Evolutionary conservation across 2,329 filamentous ascomycete genomes (phyloP).

Genomic region (Xylariaceae sp.): DNA sequence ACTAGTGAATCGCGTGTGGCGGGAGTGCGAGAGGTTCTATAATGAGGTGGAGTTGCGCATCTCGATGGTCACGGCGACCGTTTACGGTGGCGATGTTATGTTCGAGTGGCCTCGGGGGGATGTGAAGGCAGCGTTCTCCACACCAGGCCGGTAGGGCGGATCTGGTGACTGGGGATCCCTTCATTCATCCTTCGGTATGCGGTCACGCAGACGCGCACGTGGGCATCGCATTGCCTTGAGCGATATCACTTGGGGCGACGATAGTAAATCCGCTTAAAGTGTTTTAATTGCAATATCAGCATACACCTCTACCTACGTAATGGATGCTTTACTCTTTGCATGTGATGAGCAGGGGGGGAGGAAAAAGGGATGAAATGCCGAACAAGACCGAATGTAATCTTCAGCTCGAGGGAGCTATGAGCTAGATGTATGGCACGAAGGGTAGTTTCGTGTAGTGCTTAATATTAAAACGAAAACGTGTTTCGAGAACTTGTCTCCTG

Average conservation of each 20-base stretch:
- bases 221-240: conserved; percentile 12
- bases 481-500: not conserved
- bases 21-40: conserved; percentile 60
- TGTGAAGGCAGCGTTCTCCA: conserved; percentile 53
- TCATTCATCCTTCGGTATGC: conserved; percentile 13
- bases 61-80: conserved; percentile 53
- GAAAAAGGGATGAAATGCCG: not conserved
- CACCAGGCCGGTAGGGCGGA: conserved; percentile 31
- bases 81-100: conserved; percentile 59
- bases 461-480: not conserved
- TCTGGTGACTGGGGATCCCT: conserved; percentile 25
- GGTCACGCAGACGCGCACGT: conserved; percentile 6
- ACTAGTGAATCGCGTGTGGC: conserved; percentile 53
- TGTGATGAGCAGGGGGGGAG: conserved; percentile 24
- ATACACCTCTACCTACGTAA: not conserved
- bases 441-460: not conserved
- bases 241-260: conserved; percentile 13
- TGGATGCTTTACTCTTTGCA: conserved; percentile 6
- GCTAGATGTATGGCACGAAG: not conserved
- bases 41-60: conserved; percentile 57
- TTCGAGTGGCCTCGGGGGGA: conserved; percentile 63
- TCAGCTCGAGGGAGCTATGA: too few relatives aligned
- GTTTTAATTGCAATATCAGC: conserved; percentile 4
- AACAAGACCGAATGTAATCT: not conserved
- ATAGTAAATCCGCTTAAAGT: conserved; percentile 14